Evolutionary conservation across 2,329 filamentous ascomycete genomes (phyloP).

Genomic region (Fusarium musae): DNA sequence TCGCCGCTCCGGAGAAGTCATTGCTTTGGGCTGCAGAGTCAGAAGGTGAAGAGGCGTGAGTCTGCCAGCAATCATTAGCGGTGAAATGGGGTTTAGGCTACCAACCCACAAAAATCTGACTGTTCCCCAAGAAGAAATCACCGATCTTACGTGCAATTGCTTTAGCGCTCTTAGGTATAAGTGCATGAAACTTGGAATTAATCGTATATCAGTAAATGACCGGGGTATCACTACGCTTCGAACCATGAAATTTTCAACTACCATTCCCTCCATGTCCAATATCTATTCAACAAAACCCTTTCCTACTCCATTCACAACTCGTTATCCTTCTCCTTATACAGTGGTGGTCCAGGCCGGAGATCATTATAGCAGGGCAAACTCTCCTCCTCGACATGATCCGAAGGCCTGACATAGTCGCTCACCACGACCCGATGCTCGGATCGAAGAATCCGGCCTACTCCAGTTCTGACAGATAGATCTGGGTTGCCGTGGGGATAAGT

Average conservation of each 20-base stretch:
- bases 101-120: neutral
- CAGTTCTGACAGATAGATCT: constrained; percentile 80
- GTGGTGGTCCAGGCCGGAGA: constrained; percentile 1
- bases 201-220: neutral
- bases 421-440: constrained; percentile 87
- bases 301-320: neutral
- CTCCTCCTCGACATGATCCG: neutral
- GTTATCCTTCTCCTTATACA: neutral
- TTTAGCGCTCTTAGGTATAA: neutral
- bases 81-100: neutral
- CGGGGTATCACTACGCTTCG: neutral
- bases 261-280: neutral
- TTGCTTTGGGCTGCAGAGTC: neutral
- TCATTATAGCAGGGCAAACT: constrained; percentile 15
- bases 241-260: too few species aligned
- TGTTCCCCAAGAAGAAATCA: neutral
- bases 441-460: constrained; percentile 85
- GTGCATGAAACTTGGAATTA: too few species aligned
- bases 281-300: fast-evolving
- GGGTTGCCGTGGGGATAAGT: constrained; percentile 76
- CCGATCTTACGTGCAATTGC: neutral
- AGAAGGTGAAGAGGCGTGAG: neutral
- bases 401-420: constrained; percentile 64
- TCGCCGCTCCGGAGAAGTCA: neutral
- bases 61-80: neutral